Base-by-base conservation (phyloP, 352 stramenopile genomes). In the Elongisporangium anandrum region DNA sequence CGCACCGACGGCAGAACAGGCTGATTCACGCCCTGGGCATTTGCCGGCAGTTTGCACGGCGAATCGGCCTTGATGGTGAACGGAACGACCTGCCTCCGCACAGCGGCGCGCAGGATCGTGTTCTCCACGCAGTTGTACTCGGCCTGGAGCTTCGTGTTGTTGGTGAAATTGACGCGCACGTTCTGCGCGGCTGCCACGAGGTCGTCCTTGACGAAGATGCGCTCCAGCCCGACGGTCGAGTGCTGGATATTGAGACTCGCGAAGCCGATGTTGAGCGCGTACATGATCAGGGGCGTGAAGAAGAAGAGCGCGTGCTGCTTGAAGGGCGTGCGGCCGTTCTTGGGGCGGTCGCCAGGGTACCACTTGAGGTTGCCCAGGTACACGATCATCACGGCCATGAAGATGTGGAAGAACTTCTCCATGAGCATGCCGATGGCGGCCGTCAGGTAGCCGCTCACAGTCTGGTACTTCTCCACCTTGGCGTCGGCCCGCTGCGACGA, bases 181-280 rank as follows among this genome's bases (percentile, higher is more conserved):
- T 57, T 61, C 7, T 53, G 38, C 13, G 53, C 49, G 21, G 58
- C 55, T 0, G 57, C 60, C 12, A 67, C 47, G 48, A 80, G 68
- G 24, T 83, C 73, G 15, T 41, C 49, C 3, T 68, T 38, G 2
- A 70, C 52, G 50, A 83, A 83, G 50, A 61, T 62, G 24, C 73
- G 74, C 24, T 66, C 52, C 19, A 77, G 57, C 0, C 66, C 64
- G 0, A 66, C 63, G 48, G 68, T 68, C 3, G 29, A 70, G 56
- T 80, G 66, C 20, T 72, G 61, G 55, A 80, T 69, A 50, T 72
- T 77, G 57, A 73, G 66, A 21, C 57, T 63, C 0, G 74, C 66
- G 53, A 83, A 67, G 1, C 65, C 73, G 15, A 80, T 63, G 50
- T 73, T 76, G 20, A 83, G 23, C 17, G 76, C 52, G 61, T 70